Conservation (phyloP, 208 protist species). For the Balamuthia mandrillaris region DNA sequence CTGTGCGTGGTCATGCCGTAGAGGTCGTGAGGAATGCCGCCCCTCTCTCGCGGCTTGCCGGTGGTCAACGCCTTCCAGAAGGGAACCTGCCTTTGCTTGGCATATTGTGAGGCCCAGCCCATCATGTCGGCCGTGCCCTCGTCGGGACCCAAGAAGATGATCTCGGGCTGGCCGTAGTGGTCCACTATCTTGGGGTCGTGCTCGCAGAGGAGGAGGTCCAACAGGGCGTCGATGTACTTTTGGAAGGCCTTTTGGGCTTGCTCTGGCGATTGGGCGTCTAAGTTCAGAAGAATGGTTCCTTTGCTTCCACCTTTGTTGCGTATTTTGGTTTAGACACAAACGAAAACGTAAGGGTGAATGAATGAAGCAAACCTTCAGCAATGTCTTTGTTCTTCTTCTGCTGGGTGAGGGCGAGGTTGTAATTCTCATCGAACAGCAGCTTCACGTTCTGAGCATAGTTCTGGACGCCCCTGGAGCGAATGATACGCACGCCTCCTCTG, state of each 20-base stretch:
- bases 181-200: slow-evolving; percentile 79
- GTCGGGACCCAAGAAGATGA: slow-evolving; percentile 93
- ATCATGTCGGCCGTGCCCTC: slow-evolving; percentile 87
- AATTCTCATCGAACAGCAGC: slow-evolving; percentile 92
- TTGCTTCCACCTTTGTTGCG: no score
- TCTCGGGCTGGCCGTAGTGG: slow-evolving; percentile 78
- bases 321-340: no score
- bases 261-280: slow-evolving; percentile 46
- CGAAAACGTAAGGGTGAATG: background rate
- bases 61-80: slow-evolving; percentile 94
- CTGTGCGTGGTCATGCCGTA: slow-evolving; percentile 93
- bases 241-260: slow-evolving; percentile 79
- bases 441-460: slow-evolving; percentile 83
- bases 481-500: slow-evolving; percentile 90
- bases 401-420: slow-evolving; percentile 92
- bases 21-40: slow-evolving; percentile 90
- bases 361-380: slow-evolving; percentile 77
- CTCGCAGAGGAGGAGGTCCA: slow-evolving; percentile 73
- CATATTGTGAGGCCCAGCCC: slow-evolving; percentile 69
- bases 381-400: slow-evolving; percentile 96
- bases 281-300: slow-evolving; percentile 5
- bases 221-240: slow-evolving; percentile 88
- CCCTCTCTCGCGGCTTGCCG: slow-evolving; percentile 84
- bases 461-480: slow-evolving; percentile 81
- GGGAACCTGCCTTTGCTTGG: slow-evolving; percentile 78